Conservation (phyloP, 1,284 basidiomycete genomes). For the Fomitopsis schrenkii region DNA sequence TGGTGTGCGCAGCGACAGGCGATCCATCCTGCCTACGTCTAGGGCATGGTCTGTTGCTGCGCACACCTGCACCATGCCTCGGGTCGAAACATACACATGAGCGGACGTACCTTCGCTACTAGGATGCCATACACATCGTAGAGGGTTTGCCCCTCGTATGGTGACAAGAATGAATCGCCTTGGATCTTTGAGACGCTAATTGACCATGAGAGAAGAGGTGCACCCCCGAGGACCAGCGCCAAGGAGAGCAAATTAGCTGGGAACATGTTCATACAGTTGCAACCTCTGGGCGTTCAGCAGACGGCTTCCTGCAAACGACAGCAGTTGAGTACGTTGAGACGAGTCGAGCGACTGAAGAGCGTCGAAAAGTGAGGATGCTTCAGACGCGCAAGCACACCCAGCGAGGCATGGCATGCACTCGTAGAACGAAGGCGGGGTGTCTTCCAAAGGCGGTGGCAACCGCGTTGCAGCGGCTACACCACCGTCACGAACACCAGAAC, state of each 20-base stretch:
- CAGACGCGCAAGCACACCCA: neutral
- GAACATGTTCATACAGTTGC: neutral
- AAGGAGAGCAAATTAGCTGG: neutral
- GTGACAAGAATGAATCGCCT: constrained; percentile 47
- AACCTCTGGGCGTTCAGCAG: neutral
- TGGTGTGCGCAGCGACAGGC: neutral
- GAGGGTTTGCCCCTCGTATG: constrained; percentile 44
- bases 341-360: neutral
- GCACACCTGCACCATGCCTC: neutral
- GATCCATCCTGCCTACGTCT: neutral
- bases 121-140: constrained; percentile 48
- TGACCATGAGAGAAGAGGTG: neutral
- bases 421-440: neutral
- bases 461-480: neutral
- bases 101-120: constrained; percentile 44
- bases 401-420: neutral
- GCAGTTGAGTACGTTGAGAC: neutral
- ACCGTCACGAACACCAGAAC: neutral
- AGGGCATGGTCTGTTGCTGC: neutral
- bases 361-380: neutral
- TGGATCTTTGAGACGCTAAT: constrained; percentile 45
- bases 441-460: neutral
- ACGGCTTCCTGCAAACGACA: no score
- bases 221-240: neutral
- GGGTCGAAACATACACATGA: neutral